Conservation (phyloP, 768 basidiomycete genomes). For the Kwoniella sp. region DNA sequence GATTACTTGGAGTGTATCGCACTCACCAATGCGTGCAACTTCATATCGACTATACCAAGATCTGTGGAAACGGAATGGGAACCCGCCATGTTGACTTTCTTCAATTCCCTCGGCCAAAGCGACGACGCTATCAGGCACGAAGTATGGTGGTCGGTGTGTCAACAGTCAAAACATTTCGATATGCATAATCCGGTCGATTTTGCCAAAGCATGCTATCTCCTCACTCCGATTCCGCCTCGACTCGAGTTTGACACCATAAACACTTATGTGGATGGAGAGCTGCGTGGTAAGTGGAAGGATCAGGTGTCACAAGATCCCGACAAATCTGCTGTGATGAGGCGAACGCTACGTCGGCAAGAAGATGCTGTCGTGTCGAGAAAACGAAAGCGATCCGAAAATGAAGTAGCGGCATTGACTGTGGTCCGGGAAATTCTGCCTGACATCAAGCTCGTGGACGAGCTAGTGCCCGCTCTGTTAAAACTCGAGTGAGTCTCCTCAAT, state of each 20-base stretch:
- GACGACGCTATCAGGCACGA: conserved; percentile 14
- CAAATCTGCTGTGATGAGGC: background rate
- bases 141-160: conserved; percentile 29
- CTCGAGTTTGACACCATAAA: background rate
- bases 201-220: conserved; percentile 16
- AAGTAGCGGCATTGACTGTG: background rate
- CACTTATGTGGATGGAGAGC: background rate
- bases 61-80: background rate
- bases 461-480: background rate
- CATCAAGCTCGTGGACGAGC: background rate
- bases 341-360: background rate
- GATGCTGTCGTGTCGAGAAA: conserved; percentile 3
- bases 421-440: conserved; percentile 5
- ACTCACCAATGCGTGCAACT: conserved; percentile 12
- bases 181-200: conserved; percentile 5
- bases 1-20: background rate
- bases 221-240: conserved; percentile 15
- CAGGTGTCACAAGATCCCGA: background rate
- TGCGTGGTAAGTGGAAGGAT: background rate
- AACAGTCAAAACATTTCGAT: conserved; percentile 3
- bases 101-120: background rate
- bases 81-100: background rate
- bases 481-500: conserved; percentile 6
- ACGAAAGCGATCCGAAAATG: conserved; percentile 15
- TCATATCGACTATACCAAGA: conserved; percentile 1